Evolutionary conservation across 2,329 filamentous ascomycete genomes (phyloP), one percentile per base, ranked within the genome.

Genomic region (Emergomyces africanus): DNA sequence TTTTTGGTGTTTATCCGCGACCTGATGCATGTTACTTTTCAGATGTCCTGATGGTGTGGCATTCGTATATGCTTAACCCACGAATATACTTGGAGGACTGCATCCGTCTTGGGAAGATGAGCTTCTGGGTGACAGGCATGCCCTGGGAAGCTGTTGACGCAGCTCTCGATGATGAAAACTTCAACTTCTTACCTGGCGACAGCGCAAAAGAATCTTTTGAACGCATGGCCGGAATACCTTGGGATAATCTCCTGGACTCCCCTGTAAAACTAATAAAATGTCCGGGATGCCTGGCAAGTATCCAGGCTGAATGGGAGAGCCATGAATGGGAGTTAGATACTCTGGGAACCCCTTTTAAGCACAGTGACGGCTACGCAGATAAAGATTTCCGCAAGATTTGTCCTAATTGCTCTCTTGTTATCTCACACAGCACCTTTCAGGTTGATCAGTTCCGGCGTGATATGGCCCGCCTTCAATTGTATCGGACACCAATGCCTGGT

Each of bases 21-120:
- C 6, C 39, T 53, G n/a, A 54, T 37, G 2, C n/a, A 25, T 51
- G 15, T 23, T 42, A n/a, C 44, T 18, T 64, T 42, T 70, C 70
- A 78, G 88, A 91, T 71, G 82, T 91, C 0, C 71, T 90, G 20
- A 88, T 91, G 85, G 84, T 91, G 0, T 88, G 86, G 84, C 88
- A 92, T 70, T 76, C 86, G 0, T 88, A 89, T 67, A 86, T 89
- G 82, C 81, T 92, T 3, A 91, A 90, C 64, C 88, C 88, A 0
- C 78, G 85, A 46, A 76, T 75, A n/a, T 91, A 84, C 67, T 79
- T 90, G 4, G 87, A 91, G 66, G 88, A 92, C 68, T 84, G 83
- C 66, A 74, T 90, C 59, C 79, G 86, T 9, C 72, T 76, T 33
- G 82, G 82, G 0, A 75, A 77, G 59, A 74, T 80, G 33, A 69